Percentiles rank a stretch among this genome's conserved stretches.
Evolutionary conservation across 768 basidiomycete genomes (phyloP).

Genomic region (Vishniacozyma victoriae): DNA sequence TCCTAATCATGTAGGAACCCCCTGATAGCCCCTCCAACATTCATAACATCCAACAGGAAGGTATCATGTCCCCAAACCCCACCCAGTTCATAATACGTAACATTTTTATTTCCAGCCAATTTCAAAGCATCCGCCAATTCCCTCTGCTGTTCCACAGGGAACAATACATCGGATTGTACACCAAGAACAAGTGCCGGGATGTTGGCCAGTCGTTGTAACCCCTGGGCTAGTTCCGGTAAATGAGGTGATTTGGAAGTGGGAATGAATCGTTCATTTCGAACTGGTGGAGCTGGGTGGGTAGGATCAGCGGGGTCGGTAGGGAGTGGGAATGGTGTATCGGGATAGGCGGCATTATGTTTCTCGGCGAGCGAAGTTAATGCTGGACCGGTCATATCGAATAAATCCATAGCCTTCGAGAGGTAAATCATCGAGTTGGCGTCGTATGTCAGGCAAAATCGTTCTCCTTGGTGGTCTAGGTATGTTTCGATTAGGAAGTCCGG

Average conservation of each 20-base stretch:
- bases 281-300: slow-evolving; percentile 22
- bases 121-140: slow-evolving; percentile 88
- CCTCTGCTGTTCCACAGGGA: slow-evolving; percentile 94
- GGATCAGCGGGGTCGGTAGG: slow-evolving; percentile 31
- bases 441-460: slow-evolving; percentile 96
- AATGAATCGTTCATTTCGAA: slow-evolving; percentile 43
- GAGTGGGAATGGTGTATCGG: slow-evolving; percentile 39
- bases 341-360: slow-evolving; percentile 33
- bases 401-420: slow-evolving; percentile 98
- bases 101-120: slow-evolving; percentile 77
- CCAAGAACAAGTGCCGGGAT: slow-evolving; percentile 84
- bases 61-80: slow-evolving; percentile 99
- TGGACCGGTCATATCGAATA: slow-evolving; percentile 86
- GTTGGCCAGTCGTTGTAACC: slow-evolving; percentile 65
- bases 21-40: slow-evolving; percentile 83
- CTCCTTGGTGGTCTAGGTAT: slow-evolving; percentile 94
- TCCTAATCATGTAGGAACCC: slow-evolving; percentile 62
- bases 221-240: slow-evolving; percentile 68
- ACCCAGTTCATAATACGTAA: slow-evolving; percentile 94
- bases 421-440: slow-evolving; percentile 99
- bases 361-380: slow-evolving; percentile 62
- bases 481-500: slow-evolving; percentile 98
- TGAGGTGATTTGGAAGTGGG: slow-evolving; percentile 56
- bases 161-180: slow-evolving; percentile 93
- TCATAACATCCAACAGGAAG: slow-evolving; percentile 86